These are phyloP conservation scores for Cryphonectria carpinicola DNA, from an alignment of 2,329 filamentous ascomycete species.

Conservation along the genomic window DNA sequence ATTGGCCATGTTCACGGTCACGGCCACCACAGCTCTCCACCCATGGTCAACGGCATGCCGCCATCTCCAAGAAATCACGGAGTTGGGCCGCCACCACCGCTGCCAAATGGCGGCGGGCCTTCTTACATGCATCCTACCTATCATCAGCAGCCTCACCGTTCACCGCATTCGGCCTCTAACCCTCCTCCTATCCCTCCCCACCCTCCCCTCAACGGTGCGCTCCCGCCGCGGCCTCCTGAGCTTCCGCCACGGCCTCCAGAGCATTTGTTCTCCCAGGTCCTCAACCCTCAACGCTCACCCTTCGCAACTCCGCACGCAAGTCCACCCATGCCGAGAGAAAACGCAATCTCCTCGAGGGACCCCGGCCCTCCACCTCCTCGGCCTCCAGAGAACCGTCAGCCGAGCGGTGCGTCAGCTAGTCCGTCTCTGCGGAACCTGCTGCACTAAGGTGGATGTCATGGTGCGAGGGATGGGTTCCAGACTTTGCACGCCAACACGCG, in stretches of 20 bases:
- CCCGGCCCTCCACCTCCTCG: constrained; percentile 38
- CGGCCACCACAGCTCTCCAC: constrained; percentile 29
- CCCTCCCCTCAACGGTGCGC: constrained; percentile 43
- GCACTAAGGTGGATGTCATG: constrained; percentile 48
- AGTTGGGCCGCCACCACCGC: constrained; percentile 46
- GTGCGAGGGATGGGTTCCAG: background rate
- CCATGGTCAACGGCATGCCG: constrained; percentile 50
- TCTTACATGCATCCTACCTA: constrained; percentile 47
- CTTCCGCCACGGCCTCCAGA: constrained; percentile 49
- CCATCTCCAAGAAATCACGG: constrained; percentile 52
- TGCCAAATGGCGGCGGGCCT: constrained; percentile 44
- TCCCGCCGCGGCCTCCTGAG: constrained; percentile 47
- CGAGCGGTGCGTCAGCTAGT: constrained; percentile 74
- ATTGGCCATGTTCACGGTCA: constrained; percentile 42
- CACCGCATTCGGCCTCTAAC: constrained; percentile 23
- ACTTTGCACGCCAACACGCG: background rate
- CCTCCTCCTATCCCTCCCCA: constrained; percentile 39
- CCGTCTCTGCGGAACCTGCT: constrained; percentile 76
- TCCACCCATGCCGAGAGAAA: constrained; percentile 50
- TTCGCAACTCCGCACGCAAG: constrained; percentile 50
- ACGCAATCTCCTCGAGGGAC: constrained; percentile 39
- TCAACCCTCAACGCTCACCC: constrained; percentile 40
- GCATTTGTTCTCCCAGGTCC: constrained; percentile 43
- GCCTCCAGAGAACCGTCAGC: constrained; percentile 48
- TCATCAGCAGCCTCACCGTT: constrained; percentile 32